A percentile compares a stretch with the other conserved stretches of the same genome.
These are phyloP conservation scores for Cladophialophora yegresii DNA, from an alignment of 2,329 filamentous ascomycete species.

Conservation along the genomic window DNA sequence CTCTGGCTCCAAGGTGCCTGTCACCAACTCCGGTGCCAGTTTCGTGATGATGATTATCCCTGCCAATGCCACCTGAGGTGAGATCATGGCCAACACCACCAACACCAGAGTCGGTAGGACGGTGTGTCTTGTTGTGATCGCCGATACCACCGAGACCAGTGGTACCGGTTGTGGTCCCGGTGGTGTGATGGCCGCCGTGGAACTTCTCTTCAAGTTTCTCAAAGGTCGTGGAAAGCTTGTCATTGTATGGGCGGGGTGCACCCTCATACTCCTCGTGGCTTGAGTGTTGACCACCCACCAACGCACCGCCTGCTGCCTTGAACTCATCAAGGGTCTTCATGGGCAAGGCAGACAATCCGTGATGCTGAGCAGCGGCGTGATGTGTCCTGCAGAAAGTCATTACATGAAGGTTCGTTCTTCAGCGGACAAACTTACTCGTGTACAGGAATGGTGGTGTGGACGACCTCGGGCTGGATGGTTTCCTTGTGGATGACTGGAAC, in stretches of 20 bases:
- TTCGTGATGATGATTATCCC: background rate
- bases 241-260: slow-evolving; percentile 41
- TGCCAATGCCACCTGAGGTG: background rate
- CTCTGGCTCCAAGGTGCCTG: background rate
- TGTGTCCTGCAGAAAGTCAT: slow-evolving; percentile 48
- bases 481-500: slow-evolving; percentile 73
- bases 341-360: slow-evolving; percentile 65
- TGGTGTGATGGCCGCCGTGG: background rate
- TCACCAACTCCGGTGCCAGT: background rate
- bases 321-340: slow-evolving; percentile 67
- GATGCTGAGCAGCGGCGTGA: slow-evolving; percentile 66
- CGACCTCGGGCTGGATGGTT: slow-evolving; percentile 59
- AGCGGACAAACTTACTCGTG: slow-evolving; percentile 56
- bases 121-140: slow-evolving; percentile 17
- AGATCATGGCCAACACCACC: slow-evolving; percentile 18
- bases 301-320: slow-evolving; percentile 55
- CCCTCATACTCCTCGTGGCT: slow-evolving; percentile 57
- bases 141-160: slow-evolving; percentile 12
- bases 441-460: slow-evolving; percentile 71
- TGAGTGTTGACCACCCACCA: slow-evolving; percentile 47
- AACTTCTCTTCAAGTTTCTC: slow-evolving; percentile 25
- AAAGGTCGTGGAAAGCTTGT: slow-evolving; percentile 27
- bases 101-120: slow-evolving; percentile 22
- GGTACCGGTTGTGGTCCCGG: background rate
- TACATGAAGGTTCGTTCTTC: no score